Percentiles rank a stretch among this genome's conserved stretches.
phyloP scores from a whole-genome alignment of 1,284 basidiomycete genomes.

The Farysia itapuensis region DNA sequence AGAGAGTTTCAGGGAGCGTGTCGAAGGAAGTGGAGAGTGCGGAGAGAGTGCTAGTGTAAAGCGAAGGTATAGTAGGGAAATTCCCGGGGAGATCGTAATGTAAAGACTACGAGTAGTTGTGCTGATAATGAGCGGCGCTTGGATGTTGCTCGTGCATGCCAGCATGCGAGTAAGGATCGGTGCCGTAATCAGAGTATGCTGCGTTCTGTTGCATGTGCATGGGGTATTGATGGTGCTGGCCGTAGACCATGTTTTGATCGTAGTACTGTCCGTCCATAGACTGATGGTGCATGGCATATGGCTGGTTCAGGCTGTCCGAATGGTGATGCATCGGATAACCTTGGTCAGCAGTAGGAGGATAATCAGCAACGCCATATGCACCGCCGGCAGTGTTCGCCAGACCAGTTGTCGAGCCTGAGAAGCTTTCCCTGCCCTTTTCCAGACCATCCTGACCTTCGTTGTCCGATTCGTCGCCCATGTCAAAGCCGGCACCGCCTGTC shows the following conservation, averaged over 20 bases:
- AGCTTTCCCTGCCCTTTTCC: conserved; percentile 36
- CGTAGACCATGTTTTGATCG: neutral
- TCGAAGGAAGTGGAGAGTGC: no score
- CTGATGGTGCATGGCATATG: neutral
- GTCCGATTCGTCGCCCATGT: conserved; percentile 56
- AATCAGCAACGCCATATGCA: conserved; percentile 20
- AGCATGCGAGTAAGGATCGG: neutral
- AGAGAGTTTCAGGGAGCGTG: no score
- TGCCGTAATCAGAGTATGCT: neutral
- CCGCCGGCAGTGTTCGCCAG: conserved; percentile 14
- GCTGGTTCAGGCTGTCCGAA: conserved; percentile 3
- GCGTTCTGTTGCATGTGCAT: neutral
- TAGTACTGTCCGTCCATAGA: neutral
- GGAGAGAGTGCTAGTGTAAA: no score
- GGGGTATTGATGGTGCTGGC: neutral
- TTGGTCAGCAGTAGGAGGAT: conserved; percentile 6
- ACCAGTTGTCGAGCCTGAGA: conserved; percentile 28
- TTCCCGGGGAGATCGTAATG: no score
- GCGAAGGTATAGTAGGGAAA: no score
- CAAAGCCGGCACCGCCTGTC: conserved; percentile 57
- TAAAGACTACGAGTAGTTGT: no score
- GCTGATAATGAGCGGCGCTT: no score
- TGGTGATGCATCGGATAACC: conserved; percentile 16
- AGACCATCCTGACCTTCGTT: conserved; percentile 18
- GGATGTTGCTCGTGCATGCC: neutral